Evolutionary conservation across 139 green algal species (phyloP).

Genomic region (Coelastrella sp.): DNA sequence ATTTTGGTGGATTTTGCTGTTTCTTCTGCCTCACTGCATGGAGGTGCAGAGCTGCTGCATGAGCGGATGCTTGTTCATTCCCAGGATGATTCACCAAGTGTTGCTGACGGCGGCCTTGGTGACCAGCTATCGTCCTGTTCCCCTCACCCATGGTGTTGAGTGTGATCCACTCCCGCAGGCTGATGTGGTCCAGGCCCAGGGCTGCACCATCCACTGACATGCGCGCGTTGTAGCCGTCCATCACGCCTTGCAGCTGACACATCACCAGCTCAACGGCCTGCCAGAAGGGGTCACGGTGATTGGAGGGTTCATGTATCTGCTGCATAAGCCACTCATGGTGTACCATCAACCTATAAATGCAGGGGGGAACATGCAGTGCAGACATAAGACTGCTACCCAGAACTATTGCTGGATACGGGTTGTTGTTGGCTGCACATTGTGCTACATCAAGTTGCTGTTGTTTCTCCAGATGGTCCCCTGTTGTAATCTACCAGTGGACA

Average conservation of each 20-base stretch:
- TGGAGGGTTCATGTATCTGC: conserved; percentile 21
- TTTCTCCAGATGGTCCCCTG: neutral
- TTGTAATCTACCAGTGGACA: neutral
- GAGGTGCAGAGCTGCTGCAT: no score
- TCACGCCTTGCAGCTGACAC: conserved; percentile 63
- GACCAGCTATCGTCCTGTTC: neutral
- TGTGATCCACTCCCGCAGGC: conserved; percentile 19
- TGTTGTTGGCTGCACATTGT: neutral
- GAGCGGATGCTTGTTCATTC: no score
- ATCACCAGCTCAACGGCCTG: conserved; percentile 51
- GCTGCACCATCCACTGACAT: neutral
- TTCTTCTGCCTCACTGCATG: no score
- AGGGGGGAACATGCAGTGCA: neutral
- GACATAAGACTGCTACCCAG: neutral
- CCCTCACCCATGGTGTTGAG: conserved; percentile 43
- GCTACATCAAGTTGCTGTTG: neutral
- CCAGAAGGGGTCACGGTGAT: conserved; percentile 48
- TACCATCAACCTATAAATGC: conserved; percentile 54
- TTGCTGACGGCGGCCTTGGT: neutral
- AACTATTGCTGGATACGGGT: neutral
- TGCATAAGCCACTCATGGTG: conserved; percentile 57
- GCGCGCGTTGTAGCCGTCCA: conserved; percentile 56
- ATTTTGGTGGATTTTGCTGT: no score
- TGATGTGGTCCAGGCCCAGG: conserved; percentile 25
- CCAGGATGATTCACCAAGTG: neutral